Conservation (phyloP, 2,329 filamentous ascomycete genomes). For the Fusarium drepaniforme region DNA sequence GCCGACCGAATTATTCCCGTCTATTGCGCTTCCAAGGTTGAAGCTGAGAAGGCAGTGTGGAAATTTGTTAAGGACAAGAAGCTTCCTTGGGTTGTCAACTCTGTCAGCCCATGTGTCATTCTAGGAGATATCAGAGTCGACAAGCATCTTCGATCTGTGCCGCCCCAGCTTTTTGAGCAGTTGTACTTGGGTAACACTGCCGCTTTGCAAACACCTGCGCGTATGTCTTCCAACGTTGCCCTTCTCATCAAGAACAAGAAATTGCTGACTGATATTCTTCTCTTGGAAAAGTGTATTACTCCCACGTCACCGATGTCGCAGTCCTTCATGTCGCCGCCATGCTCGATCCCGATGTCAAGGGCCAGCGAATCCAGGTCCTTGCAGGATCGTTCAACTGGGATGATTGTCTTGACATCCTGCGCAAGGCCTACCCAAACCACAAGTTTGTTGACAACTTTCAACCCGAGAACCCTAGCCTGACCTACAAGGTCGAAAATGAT, state of each 20-base stretch:
- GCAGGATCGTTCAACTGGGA: constrained; percentile 35
- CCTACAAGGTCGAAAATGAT: constrained; percentile 30
- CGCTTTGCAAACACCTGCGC: constrained; percentile 9
- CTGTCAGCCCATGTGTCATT: constrained; percentile 28
- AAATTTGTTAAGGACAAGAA: constrained; percentile 34
- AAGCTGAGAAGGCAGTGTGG: constrained; percentile 39
- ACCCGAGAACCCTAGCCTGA: constrained; percentile 14
- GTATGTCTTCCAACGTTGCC: constrained; percentile 4
- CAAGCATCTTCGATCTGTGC: constrained; percentile 30
- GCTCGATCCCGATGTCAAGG: constrained; percentile 27
- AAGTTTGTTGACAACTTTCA: constrained; percentile 30
- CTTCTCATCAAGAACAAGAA: neutral
- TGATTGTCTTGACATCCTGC: constrained; percentile 22
- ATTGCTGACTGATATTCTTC: neutral
- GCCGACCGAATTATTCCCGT: constrained; percentile 17
- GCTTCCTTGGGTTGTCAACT: constrained; percentile 32
- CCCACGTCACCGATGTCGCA: constrained; percentile 35
- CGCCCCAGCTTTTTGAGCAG: constrained; percentile 34
- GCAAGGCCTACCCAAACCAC: constrained; percentile 14
- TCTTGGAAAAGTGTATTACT: constrained; percentile 27
- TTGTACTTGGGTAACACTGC: constrained; percentile 30
- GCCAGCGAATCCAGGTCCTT: constrained; percentile 19
- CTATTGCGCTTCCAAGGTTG: constrained; percentile 22
- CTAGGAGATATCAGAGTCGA: constrained; percentile 21
- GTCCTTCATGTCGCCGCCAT: constrained; percentile 32